Conservation (phyloP, 371 early-diverging fungal genomes). For the Rhizomucor miehei region DNA sequence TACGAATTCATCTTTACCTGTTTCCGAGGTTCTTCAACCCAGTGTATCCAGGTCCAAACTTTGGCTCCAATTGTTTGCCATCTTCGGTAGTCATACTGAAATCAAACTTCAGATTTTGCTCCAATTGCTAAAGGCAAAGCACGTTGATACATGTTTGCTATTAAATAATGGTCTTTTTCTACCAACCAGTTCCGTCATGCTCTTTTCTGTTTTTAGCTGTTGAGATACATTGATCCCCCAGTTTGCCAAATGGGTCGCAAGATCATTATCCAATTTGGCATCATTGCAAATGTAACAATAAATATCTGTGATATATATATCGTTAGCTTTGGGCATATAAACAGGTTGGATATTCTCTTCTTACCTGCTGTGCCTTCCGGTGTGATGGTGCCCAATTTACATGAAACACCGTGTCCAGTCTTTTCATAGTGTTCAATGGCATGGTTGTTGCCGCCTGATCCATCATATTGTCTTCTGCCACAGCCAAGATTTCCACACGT, state of each 20-base stretch:
- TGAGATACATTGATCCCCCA: conserved; percentile 88
- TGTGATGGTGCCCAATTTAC: conserved; percentile 95
- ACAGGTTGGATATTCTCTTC: not conserved
- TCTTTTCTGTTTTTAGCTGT: conserved; percentile 90
- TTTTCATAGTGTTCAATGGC: conserved; percentile 85
- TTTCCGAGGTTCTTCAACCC: conserved; percentile 95
- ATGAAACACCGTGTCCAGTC: conserved; percentile 83
- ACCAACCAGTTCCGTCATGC: conserved; percentile 82
- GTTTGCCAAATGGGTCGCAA: conserved; percentile 72
- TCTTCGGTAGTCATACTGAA: conserved; percentile 97
- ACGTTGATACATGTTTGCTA: not conserved
- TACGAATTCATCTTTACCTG: conserved; percentile 49
- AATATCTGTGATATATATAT: conserved; percentile 58
- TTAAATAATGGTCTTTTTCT: not conserved
- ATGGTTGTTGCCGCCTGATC: conserved; percentile 99
- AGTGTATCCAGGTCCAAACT: conserved; percentile 89
- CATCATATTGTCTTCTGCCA: conserved; percentile 93
- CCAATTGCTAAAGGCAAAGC: conserved; percentile 65
- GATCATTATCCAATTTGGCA: conserved; percentile 74
- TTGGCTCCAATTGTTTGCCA: conserved; percentile 79
- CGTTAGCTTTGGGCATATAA: not conserved
- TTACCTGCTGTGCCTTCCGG: conserved; percentile 94
- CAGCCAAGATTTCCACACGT: conserved; percentile 78
- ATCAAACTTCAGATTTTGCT: conserved; percentile 94
- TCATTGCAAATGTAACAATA: conserved; percentile 94